Base-by-base conservation (phyloP, 2,329 filamentous ascomycete genomes). In the Penicillium thymicola region DNA sequence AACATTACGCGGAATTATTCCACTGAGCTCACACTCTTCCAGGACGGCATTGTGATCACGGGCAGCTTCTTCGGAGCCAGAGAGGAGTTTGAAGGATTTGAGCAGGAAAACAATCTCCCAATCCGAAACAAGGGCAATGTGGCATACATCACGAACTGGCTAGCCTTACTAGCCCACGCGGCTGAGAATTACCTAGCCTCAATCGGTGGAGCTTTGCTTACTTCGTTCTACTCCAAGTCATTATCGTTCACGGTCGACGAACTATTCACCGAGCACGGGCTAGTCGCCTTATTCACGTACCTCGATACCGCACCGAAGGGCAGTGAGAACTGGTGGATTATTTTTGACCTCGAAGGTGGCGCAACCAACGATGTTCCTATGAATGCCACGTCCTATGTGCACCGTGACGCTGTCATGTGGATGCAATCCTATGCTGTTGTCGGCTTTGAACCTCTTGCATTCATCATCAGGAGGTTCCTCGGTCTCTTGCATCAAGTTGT, bases 381-480 rank as follows among this genome's bases (percentile, higher is more conserved):
- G 58, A 76, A 85, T 61, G 80, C 80, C 10, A 87, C 85, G 0
- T 81, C 85, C 8, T 88, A 86, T 65, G 79, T 81, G 0, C 85
- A 88, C 64, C 81, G 86, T 45, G 82, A 88, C 74, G 83, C 83
- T 60, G 63, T 87, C 40, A 81, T 87, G 71, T 86, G 85, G 73
- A 81, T 85, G 66, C 83, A 88, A 65, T 82, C 81, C 0, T 88
- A 87, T 65, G 82, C 78, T 9, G 65, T 87, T 43, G 82, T 80
- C 18, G 63, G 83, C 0, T 72, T 77, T 0, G 71, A 71, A 1
- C 65, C 61, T 21, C 48, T 48, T 6, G 0, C 60, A 86, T 14
- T 76, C 74, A 1, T 59, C 74, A n/a, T 80, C 2, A 78, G 74
- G 53, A 63, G 71, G 0, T 86, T 87, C 52, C 67, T 86, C 38